Base-by-base conservation (phyloP, 2,329 filamentous ascomycete genomes). In the Grosmannia serpens region DNA sequence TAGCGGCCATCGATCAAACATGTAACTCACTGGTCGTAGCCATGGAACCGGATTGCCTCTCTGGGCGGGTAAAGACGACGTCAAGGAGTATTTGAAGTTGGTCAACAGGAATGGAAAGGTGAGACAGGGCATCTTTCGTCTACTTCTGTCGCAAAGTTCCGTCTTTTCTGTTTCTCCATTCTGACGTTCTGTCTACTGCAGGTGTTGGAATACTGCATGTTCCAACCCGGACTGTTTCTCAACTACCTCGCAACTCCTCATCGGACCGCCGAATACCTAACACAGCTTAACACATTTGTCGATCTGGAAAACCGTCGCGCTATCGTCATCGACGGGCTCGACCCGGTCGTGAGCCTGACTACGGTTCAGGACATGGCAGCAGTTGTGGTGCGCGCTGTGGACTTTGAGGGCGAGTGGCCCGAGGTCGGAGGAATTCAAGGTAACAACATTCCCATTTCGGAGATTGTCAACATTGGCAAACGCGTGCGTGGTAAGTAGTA, bases 71-170 rank as follows among this genome's bases (percentile, higher is more conserved):
- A 86, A 86, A 62, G 69, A 70, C n/a, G 66, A 68, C 4, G 74
- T 77, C 8, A 73, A 75, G 2, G 64, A 73, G 20, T 83, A 84
- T 64, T 70, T 85, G 0, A 62, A 70, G 26, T 67, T 77, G 20
- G 61, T 84, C 4, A 84, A 84, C 64, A 71, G 72, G 46, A 68
- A 75, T 15, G 68, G 70, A 27, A 73, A 75, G 55, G 76, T 75
- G 57, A 61, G 63, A 35, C 10, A 10, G 33, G 3, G 33, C 10
- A 2, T 3, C 7, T 15, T 35, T 35, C 33, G 33, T 13, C n/a
- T n/a, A 8, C 33, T 35, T 31, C 29, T 10, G 29, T 10, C 10
- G 29, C 4, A 31, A 31, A 5, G 29, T 31, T 31, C 29, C 29
- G 5, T 10, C 10, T 31, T 31, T 35, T 35, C 33, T 35, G 33